Base-by-base conservation (phyloP, 495 filamentous ascomycete species). In the Annulohypoxylon stygium region DNA sequence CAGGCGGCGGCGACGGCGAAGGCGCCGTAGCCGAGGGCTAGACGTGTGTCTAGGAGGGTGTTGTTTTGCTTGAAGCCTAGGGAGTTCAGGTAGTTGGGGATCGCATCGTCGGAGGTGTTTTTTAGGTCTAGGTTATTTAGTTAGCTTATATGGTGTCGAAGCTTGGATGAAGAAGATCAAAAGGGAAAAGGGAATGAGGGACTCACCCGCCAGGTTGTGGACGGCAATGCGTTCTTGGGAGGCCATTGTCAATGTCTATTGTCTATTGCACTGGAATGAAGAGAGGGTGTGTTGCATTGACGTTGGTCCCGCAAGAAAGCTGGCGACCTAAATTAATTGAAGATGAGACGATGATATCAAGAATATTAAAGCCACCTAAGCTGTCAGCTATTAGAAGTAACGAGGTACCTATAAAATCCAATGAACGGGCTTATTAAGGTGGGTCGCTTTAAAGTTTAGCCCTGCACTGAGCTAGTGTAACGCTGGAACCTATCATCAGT, bases 81-180 rank as follows among this genome's bases (percentile, higher is more conserved):
- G 18, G 88, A 91, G 80, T 89, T 93, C 57, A 98, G 90, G 83
- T 98, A 98, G 81, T 94, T 92, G n/a, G 91, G 88, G 54, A 99
- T 89, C 63, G 94, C 93, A 78, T 99, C 96, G 85, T 99, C 96
- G 76, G 91, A 93, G 18, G 94, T 97, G 79, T 97, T 97, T 82
- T 98, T 98, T 65, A 99, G 91, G 79, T 97, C 96, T 97, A 76
- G 39, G 30, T 43, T 48, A 65, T 34, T 51, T 10, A 54, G 71
- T 76, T 70, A 72, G 74, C 57, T 63, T 68, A 9, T 9, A 9
- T 12, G 66, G 7, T 0, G 36, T 26, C 10, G 30, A 33, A 47
- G 45, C 36, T 11, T 64, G 12, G 30, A 20, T 7, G 36, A n/a
- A n/a, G n/a, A n/a, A n/a, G n/a, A n/a, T n/a, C n/a, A 11, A 20